Percentiles rank a stretch among this genome's conserved stretches.
Evolutionary conservation across 2,329 filamentous ascomycete genomes (phyloP).

Genomic region (Phaeosphaeria sp.): DNA sequence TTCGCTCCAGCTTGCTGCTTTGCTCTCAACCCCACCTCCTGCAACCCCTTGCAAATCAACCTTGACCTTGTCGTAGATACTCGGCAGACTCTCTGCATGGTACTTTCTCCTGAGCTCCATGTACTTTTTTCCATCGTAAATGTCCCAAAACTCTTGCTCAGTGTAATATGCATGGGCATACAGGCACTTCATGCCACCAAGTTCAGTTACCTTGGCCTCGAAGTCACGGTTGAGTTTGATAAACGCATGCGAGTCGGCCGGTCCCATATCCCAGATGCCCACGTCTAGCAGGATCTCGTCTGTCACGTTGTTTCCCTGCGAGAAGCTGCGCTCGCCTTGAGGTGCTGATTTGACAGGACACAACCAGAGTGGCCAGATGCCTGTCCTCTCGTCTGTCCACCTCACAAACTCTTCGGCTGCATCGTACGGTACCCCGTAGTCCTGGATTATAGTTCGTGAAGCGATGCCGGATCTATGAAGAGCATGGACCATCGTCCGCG

Average conservation of each 20-base stretch:
- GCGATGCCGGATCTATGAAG: conserved; percentile 65
- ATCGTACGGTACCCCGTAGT: conserved; percentile 64
- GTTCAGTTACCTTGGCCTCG: conserved; percentile 71
- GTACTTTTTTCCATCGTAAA: conserved; percentile 69
- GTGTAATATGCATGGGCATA: conserved; percentile 88
- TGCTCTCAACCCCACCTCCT: conserved; percentile 12
- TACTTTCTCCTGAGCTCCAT: conserved; percentile 68
- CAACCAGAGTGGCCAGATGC: conserved; percentile 65
- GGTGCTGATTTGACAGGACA: conserved; percentile 56
- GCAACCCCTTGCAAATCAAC: conserved; percentile 50
- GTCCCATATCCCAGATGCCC: conserved; percentile 81
- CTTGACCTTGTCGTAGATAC: conserved; percentile 72
- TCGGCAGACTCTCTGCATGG: conserved; percentile 66
- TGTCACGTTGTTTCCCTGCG: conserved; percentile 36
- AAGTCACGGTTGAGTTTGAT: conserved; percentile 73
- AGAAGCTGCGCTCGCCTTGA: conserved; percentile 33
- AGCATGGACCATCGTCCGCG: conserved; percentile 67
- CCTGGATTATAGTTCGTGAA: conserved; percentile 66
- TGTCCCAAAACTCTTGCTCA: conserved; percentile 71
- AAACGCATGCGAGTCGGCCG: conserved; percentile 63
- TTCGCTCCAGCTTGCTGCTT: conserved; percentile 31
- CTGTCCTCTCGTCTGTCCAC: conserved; percentile 57
- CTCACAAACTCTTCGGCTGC: conserved; percentile 60
- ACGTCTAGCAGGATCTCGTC: conserved; percentile 49
- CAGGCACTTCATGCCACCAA: conserved; percentile 84